Percentiles rank a stretch among this genome's conserved stretches.
These are phyloP conservation scores for Scutellaria galericulata DNA, from an alignment of 257 asterid species.

Conservation along the genomic window DNA sequence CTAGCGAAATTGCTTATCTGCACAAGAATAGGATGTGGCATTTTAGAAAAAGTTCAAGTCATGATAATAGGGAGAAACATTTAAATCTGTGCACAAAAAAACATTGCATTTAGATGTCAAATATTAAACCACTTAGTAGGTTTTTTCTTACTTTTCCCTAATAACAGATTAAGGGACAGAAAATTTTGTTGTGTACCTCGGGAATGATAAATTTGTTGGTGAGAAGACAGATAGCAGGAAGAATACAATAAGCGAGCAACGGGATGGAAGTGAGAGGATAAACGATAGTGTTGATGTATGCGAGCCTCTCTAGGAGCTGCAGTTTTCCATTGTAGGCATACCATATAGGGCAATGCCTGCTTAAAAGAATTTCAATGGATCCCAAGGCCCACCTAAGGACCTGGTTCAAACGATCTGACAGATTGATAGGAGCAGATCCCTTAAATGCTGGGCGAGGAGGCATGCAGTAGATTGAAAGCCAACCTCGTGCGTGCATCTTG, in stretches of 20 bases:
- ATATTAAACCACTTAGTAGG: too few species aligned
- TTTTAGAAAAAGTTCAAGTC: too few species aligned
- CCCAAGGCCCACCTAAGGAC: conserved; percentile 98
- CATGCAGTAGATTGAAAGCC: conserved; percentile 88
- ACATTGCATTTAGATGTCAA: too few species aligned
- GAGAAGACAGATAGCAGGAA: conserved; percentile 89
- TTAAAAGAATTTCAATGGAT: conserved; percentile 81
- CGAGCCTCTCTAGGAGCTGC: conserved; percentile 73
- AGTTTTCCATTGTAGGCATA: conserved; percentile 78
- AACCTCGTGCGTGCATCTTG: conserved; percentile 94
- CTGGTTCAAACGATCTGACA: conserved; percentile 93
- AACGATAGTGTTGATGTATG: conserved; percentile 83
- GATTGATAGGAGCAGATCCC: conserved; percentile 96
- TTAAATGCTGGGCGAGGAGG: conserved; percentile 92
- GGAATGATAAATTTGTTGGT: conserved; percentile 86
- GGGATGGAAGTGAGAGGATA: conserved; percentile 91
- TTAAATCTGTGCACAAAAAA: too few species aligned
- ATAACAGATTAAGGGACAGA: too few species aligned
- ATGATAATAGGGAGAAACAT: too few species aligned
- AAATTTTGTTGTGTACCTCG: conserved; percentile 47
- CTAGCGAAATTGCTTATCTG: conserved; percentile 93
- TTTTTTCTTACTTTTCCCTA: too few species aligned
- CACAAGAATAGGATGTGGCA: conserved; percentile 22
- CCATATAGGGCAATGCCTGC: conserved; percentile 97
- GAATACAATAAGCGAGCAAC: conserved; percentile 79